Evolutionary conservation across 768 basidiomycete genomes (phyloP).

Genomic region (Podaxis mareebaensis): DNA sequence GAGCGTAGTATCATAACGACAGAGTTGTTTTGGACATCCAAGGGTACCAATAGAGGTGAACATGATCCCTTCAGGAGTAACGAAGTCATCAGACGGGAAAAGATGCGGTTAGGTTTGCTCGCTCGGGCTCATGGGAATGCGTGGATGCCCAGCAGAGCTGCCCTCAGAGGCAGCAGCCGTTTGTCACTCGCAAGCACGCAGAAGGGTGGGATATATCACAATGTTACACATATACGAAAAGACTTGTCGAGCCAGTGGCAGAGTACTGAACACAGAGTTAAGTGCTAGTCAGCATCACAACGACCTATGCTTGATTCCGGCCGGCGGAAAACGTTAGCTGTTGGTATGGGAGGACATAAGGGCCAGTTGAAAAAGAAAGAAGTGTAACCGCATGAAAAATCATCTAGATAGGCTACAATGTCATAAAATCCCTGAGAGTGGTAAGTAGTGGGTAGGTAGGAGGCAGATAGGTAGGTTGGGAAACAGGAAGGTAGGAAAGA

Average conservation of each 20-base stretch:
- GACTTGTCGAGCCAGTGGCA: not conserved
- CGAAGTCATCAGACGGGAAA: too few relatives aligned
- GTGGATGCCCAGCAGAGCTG: not conserved
- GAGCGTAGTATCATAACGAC: too few relatives aligned
- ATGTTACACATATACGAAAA: not conserved
- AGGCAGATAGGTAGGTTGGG: not conserved
- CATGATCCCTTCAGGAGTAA: too few relatives aligned
- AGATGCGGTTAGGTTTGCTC: too few relatives aligned
- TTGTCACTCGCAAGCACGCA: not conserved
- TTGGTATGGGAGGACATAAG: not conserved
- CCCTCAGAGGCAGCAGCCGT: not conserved
- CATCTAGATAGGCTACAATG: constrained; percentile 11
- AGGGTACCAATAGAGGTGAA: too few relatives aligned
- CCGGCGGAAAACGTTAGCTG: too few relatives aligned
- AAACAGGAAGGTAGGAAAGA: not conserved
- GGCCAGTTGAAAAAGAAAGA: not conserved
- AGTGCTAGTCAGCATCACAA: not conserved
- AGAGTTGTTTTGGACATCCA: too few relatives aligned
- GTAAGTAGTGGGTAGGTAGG: not conserved
- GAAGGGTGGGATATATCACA: not conserved
- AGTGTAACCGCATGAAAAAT: not conserved
- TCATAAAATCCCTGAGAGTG: constrained; percentile 10
- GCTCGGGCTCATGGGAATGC: too few relatives aligned
- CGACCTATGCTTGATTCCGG: too few relatives aligned
- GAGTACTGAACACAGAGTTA: not conserved